Evolutionary conservation across 768 basidiomycete species (phyloP).

Genomic region (Mycena capillaripes): DNA sequence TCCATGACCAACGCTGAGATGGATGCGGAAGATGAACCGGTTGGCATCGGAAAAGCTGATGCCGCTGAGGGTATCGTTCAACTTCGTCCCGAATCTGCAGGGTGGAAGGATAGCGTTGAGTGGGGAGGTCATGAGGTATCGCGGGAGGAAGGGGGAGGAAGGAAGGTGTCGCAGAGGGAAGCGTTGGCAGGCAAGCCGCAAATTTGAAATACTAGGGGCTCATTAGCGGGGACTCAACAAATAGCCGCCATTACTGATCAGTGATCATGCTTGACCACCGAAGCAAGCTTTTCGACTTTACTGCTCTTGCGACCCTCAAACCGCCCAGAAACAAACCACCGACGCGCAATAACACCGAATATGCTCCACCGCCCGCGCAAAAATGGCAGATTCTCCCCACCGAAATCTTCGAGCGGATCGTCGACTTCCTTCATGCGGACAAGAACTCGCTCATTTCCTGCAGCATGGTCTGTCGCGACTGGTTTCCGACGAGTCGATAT

Average conservation of each 20-base stretch:
- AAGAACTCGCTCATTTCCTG: conserved; percentile 34
- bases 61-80: background rate
- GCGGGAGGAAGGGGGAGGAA: background rate
- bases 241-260: background rate
- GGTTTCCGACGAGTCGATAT: conserved; percentile 37
- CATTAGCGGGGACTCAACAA: background rate
- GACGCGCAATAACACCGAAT: background rate
- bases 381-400: conserved; percentile 26
- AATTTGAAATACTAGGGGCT: background rate
- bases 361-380: background rate
- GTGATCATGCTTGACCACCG: conserved; percentile 7
- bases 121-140: no score
- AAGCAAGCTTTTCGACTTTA: conserved; percentile 24
- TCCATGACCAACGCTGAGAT: background rate
- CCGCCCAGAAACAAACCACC: background rate
- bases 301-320: conserved; percentile 21
- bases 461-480: conserved; percentile 33
- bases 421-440: conserved; percentile 38
- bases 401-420: conserved; percentile 38
- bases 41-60: background rate
- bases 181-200: background rate
- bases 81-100: no score
- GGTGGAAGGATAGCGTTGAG: no score
- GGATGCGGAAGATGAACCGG: conserved; percentile 1
- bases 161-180: background rate